Evolutionary conservation across 148 eudicot species (phyloP).

Genomic region (Mesembryanthemum crystallinum): DNA sequence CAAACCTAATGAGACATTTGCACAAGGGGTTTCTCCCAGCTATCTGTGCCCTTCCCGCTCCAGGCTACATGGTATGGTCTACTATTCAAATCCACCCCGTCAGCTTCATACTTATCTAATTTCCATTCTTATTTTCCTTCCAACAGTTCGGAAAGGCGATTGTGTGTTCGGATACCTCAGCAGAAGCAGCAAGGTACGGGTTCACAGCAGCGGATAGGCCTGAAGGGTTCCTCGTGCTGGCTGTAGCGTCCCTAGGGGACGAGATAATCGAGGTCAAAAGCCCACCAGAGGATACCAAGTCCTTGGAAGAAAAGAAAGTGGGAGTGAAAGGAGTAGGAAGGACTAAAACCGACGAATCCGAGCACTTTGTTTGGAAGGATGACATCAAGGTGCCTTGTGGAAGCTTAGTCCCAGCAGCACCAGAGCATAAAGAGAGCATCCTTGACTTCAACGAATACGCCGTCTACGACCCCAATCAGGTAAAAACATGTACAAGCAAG

Average conservation of each 20-base stretch:
- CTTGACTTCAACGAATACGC: slow-evolving; percentile 90
- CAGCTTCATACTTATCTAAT: not conserved
- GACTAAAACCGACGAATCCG: slow-evolving; percentile 65
- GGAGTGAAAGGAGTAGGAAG: slow-evolving; percentile 71
- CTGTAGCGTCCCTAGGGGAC: slow-evolving; percentile 70
- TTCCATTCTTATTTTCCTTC: not conserved
- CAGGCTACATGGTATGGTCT: slow-evolving; percentile 70
- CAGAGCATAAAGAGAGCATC: slow-evolving; percentile 56
- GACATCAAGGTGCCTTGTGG: slow-evolving; percentile 85
- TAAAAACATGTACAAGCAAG: slow-evolving; percentile 1
- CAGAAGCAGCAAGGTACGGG: slow-evolving; percentile 82
- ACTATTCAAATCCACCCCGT: no score
- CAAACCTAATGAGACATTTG: slow-evolving; percentile 73
- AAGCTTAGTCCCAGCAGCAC: slow-evolving; percentile 49
- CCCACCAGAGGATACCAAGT: slow-evolving; percentile 59
- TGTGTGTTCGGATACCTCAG: slow-evolving; percentile 80
- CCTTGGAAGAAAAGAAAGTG: slow-evolving; percentile 54
- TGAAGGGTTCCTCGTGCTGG: slow-evolving; percentile 80
- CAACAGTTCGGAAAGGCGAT: slow-evolving; percentile 74
- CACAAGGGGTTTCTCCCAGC: slow-evolving; percentile 83
- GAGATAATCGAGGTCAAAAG: slow-evolving; percentile 43
- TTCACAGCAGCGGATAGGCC: slow-evolving; percentile 74
- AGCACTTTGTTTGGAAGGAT: slow-evolving; percentile 80
- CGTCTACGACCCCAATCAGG: slow-evolving; percentile 80
- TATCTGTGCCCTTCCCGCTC: slow-evolving; percentile 59